These are phyloP conservation scores for Tetradesmus lagerheimii DNA, from an alignment of 139 green algal species.

Conservation along the genomic window DNA sequence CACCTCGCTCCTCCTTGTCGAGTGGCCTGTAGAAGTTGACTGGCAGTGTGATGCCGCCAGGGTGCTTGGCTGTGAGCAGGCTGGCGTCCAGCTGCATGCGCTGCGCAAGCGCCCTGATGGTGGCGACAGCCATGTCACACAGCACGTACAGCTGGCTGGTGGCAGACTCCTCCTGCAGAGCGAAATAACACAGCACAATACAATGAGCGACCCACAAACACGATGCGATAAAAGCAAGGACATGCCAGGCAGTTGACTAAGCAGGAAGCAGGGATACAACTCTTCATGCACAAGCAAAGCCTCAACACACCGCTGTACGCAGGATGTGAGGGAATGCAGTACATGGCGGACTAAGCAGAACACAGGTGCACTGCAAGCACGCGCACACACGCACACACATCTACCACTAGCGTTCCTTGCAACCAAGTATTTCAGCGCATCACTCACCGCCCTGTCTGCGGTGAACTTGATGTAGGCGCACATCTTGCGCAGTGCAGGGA, in stretches of 20 bases:
- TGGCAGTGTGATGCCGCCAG: conserved; percentile 50
- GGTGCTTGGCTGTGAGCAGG: conserved; percentile 32
- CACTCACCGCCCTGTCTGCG: conserved; percentile 33
- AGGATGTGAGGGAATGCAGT: too few species aligned
- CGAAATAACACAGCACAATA: background rate
- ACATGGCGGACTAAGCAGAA: too few species aligned
- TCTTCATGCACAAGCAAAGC: too few species aligned
- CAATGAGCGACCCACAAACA: background rate
- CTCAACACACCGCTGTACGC: too few species aligned
- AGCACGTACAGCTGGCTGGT: conserved; percentile 52
- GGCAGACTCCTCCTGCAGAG: conserved; percentile 19
- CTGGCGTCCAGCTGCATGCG: conserved; percentile 25
- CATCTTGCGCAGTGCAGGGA: conserved; percentile 49
- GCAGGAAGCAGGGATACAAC: too few species aligned
- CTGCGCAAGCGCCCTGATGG: conserved; percentile 36
- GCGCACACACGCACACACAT: too few species aligned
- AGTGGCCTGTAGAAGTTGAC: conserved; percentile 41
- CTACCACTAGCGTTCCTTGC: too few species aligned
- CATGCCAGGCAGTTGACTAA: too few species aligned
- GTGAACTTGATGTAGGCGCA: conserved; percentile 54
- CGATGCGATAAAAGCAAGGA: too few species aligned
- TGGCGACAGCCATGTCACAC: conserved; percentile 63
- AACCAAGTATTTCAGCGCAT: too few species aligned
- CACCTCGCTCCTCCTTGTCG: conserved; percentile 32
- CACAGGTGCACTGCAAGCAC: background rate